Evolutionary conservation across 768 basidiomycete genomes (phyloP).

Genomic region (Mycena chlorophos): DNA sequence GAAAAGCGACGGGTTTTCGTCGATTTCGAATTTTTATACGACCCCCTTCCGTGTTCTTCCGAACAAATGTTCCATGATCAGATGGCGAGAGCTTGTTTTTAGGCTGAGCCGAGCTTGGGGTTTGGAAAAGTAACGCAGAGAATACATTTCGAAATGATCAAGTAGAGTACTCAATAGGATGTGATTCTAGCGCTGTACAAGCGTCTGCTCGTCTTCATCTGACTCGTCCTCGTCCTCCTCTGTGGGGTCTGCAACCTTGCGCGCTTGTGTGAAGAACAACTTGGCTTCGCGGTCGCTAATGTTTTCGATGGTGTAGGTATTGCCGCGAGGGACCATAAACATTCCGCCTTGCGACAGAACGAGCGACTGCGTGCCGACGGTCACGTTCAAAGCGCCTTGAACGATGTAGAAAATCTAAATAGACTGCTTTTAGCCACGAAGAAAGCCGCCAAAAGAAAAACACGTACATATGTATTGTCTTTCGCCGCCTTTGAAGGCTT

Average conservation of each 20-base stretch:
- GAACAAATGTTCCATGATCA: no score
- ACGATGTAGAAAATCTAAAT: constrained; percentile 63
- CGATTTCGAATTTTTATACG: no score
- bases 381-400: constrained; percentile 85
- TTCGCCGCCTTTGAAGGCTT: constrained; percentile 89
- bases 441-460: background rate
- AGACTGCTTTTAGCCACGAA: background rate
- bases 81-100: no score
- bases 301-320: constrained; percentile 89
- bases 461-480: constrained; percentile 91
- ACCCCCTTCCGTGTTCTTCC: no score
- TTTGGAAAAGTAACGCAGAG: no score
- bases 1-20: background rate
- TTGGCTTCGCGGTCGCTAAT: constrained; percentile 75
- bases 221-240: constrained; percentile 12
- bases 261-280: constrained; percentile 93
- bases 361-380: constrained; percentile 77
- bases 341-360: constrained; percentile 79
- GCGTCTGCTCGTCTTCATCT: background rate
- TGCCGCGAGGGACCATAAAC: constrained; percentile 91
- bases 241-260: constrained; percentile 33
- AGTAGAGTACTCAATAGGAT: no score
- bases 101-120: no score
- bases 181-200: no score
- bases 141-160: no score